Evolutionary conservation across 495 filamentous ascomycete species (phyloP).

Genomic region (Eremomyces bilateralis): DNA sequence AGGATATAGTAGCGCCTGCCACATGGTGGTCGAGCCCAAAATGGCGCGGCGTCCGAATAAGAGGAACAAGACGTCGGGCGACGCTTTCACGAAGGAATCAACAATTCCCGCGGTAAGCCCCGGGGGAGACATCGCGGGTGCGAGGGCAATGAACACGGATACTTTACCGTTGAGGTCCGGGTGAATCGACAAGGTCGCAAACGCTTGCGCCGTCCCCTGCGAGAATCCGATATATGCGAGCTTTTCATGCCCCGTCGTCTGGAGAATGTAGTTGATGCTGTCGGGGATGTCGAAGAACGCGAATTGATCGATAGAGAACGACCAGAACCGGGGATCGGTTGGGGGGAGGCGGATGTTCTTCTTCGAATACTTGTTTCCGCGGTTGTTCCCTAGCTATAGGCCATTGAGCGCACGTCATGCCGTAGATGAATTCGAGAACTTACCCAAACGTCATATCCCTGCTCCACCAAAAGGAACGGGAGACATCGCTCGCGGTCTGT

Average conservation of each 20-base stretch:
- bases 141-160: constrained; percentile 92
- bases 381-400: constrained; percentile 68
- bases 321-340: constrained; percentile 62
- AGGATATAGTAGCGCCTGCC: constrained; percentile 87
- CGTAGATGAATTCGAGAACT: constrained; percentile 10
- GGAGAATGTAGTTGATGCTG: constrained; percentile 76
- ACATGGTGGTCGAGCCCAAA: constrained; percentile 83
- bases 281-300: constrained; percentile 95
- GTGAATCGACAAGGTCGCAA: constrained; percentile 85
- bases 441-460: constrained; percentile 92
- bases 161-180: constrained; percentile 81
- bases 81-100: constrained; percentile 80
- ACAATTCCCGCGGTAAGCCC: constrained; percentile 78
- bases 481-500: constrained; percentile 70
- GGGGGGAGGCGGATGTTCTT: constrained; percentile 61
- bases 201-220: constrained; percentile 90
- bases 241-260: constrained; percentile 61
- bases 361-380: constrained; percentile 97
- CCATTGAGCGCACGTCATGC: neutral
- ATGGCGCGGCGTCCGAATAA: constrained; percentile 91
- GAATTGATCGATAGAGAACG: constrained; percentile 96
- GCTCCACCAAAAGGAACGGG: constrained; percentile 76
- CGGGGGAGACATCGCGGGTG: constrained; percentile 86
- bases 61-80: constrained; percentile 77
- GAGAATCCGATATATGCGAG: constrained; percentile 93